These are phyloP conservation scores for Pontederia paniculata DNA, from an alignment of 176 grass and related monocot species.

Conservation along the genomic window DNA sequence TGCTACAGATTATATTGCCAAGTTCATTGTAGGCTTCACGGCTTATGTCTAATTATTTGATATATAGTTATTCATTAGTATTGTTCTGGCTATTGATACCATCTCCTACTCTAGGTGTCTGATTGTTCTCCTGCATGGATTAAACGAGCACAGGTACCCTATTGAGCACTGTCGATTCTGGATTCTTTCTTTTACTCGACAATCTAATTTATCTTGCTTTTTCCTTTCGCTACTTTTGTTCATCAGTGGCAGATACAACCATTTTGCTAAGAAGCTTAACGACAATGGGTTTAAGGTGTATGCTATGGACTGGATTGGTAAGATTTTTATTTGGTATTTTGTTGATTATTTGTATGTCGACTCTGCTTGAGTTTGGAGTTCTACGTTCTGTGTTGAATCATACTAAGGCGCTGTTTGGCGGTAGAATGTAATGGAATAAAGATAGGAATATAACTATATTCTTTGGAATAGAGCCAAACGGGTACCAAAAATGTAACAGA, in stretches of 20 bases:
- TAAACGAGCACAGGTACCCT: constrained; percentile 71
- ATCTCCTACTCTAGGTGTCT: constrained; percentile 44
- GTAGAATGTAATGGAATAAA: no score
- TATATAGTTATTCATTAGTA: constrained; percentile 9
- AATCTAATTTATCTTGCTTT: no score
- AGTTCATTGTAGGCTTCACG: neutral
- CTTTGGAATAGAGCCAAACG: no score
- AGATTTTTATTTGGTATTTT: constrained; percentile 4
- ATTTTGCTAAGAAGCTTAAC: constrained; percentile 69
- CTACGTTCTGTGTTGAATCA: neutral
- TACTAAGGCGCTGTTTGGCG: no score
- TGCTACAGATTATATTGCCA: no score
- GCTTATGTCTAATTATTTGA: constrained; percentile 7
- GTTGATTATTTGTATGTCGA: neutral
- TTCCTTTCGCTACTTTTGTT: neutral
- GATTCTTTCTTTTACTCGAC: no score
- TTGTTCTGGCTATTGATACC: constrained; percentile 8
- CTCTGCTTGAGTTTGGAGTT: neutral
- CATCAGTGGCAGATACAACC: constrained; percentile 75
- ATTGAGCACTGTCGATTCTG: no score
- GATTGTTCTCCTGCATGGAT: constrained; percentile 68
- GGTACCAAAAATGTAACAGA: no score
- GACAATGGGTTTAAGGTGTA: constrained; percentile 75
- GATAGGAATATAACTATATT: no score
- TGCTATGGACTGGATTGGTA: constrained; percentile 94